Base-by-base conservation (phyloP, 305 asterid genomes). In the Rubia tinctorum region DNA sequence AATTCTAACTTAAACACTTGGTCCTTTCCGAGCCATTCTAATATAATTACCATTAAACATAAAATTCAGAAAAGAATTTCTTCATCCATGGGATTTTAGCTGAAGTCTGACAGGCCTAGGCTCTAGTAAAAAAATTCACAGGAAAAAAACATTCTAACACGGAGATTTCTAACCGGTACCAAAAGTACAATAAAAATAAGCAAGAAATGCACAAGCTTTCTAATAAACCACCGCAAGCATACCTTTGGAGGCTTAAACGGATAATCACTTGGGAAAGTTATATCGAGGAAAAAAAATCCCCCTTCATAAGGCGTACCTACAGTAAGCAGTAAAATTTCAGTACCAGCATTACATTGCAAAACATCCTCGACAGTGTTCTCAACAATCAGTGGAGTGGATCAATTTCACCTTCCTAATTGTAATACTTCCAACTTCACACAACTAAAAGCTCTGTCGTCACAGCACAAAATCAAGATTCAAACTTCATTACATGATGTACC, bases 211-310 rank as follows among this genome's bases (percentile, higher is more conserved):
- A 14, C n/a, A 14, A 37, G 42, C 20, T 73, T 42, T 23, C 47
- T 7, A 39, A 23, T 30, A 4, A 43, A n/a, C 7, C 10, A 20
- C 3, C 17, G 14, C 23, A 25, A 78, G 70, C 84, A 78, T 90
- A 90, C 99, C 97, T 86, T 87, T 47, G 99, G 97, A 61, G 97
- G 96, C 73, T 86, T 88, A 69, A 94, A 91, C 3, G 97, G 99
- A 79, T 94, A 94, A 81, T 94, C 93, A 56, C 67, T 80, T 5
- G 97, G 97, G 76, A 94, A 94, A 49, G 90, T 90, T 71, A 94
- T 91, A 74, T 94, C 99, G 23, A 94, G 95, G 82, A 90, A 94
- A 81, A 80, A 94, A 77, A 91, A 82, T 60, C 97, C 97, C 43
- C 97, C 93, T 53, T 87, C 88, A 81, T 94, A 94, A 55, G 99